A percentile compares a stretch with the other conserved stretches of the same genome.
phyloP scores from a whole-genome alignment of 192 early-diverging fungal genomes.

The Coemansia sp. region DNA sequence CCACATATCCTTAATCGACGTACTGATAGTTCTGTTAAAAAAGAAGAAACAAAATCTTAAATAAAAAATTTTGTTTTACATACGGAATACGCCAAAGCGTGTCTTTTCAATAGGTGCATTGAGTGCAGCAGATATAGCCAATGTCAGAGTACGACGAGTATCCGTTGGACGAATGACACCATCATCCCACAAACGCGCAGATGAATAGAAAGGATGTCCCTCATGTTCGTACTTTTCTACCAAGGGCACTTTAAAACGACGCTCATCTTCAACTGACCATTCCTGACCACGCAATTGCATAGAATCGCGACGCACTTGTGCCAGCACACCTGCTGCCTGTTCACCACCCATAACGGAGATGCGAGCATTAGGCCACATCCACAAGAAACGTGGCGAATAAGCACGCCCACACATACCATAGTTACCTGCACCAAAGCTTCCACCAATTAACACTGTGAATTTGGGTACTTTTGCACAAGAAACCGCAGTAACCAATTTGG shows the following conservation, averaged over 20 bases:
- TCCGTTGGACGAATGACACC: slow-evolving; percentile 88
- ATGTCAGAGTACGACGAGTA: slow-evolving; percentile 82
- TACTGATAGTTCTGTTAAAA: too few relatives aligned
- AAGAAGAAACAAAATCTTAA: not conserved
- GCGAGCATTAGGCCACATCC: slow-evolving; percentile 93
- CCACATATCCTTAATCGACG: too few relatives aligned
- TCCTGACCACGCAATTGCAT: slow-evolving; percentile 73
- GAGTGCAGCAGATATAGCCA: slow-evolving; percentile 77
- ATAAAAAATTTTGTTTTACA: slow-evolving; percentile 60
- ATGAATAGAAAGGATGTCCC: slow-evolving; percentile 94
- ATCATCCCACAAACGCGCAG: slow-evolving; percentile 90
- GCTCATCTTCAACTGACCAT: slow-evolving; percentile 78
- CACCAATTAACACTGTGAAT: slow-evolving; percentile 80
- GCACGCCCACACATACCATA: slow-evolving; percentile 98
- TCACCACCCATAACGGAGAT: slow-evolving; percentile 99
- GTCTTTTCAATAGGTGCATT: slow-evolving; percentile 74
- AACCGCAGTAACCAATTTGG: slow-evolving; percentile 94
- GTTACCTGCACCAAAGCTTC: slow-evolving; percentile 85
- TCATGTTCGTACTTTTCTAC: slow-evolving; percentile 83
- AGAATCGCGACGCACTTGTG: slow-evolving; percentile 81
- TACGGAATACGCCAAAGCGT: slow-evolving; percentile 92
- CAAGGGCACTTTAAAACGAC: slow-evolving; percentile 80
- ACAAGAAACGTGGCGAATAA: slow-evolving; percentile 89
- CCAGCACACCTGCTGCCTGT: slow-evolving; percentile 89
- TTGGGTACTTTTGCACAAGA: slow-evolving; percentile 92